Base-by-base conservation (phyloP, 768 basidiomycete species). In the Xerocomellus intermedius region DNA sequence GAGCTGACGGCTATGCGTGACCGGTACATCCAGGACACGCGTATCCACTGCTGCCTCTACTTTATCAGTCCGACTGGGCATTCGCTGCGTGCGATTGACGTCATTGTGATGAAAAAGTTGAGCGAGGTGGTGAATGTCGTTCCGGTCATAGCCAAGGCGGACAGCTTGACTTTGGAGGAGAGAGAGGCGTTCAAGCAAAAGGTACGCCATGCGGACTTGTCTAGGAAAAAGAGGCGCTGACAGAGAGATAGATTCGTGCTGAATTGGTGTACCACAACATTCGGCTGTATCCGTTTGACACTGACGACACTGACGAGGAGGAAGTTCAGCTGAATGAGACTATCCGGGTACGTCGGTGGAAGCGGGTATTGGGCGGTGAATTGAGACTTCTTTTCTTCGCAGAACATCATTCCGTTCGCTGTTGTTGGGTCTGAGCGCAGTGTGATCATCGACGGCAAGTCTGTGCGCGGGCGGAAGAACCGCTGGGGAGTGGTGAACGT, bases 41-140 rank as follows among this genome's bases (percentile, higher is more conserved):
- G 96, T 58, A 97, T 99, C 59, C 96, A 99, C 80, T 98, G 95
- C 79, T 91, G 89, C 72, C 73, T 99, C 50, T 98, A 93, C 83
- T 99, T 98, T 77, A 94, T 99, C 80, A 95, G 89, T 74, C 97
- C 96, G 21, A 97, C 95, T n/a, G 96, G 96, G 21, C 96, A 99
- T 75, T 86, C 90, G 5, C 84, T 99, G 53, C 92, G 95, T 57
- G 87, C 97, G 30, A 94, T 99, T 66, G 96, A 99, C 65, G 88
- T 98, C 43, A 94, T 94, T 67, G 97, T 99, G 61, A 94, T 99
- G 87, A 97, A 98, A 81, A 98, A 98, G 79, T 79, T 99, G 57
- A 91, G 90, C 71, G 97, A 98, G 71, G 96, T 98, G 41, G 97
- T 98, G 73, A 99, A 99, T 64, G 96, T 99, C 49, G 95, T 99